A percentile compares a stretch with the other conserved stretches of the same genome.
phyloP scores from a whole-genome alignment of 306 rosid species.

The Cucurbita ficifolia region DNA sequence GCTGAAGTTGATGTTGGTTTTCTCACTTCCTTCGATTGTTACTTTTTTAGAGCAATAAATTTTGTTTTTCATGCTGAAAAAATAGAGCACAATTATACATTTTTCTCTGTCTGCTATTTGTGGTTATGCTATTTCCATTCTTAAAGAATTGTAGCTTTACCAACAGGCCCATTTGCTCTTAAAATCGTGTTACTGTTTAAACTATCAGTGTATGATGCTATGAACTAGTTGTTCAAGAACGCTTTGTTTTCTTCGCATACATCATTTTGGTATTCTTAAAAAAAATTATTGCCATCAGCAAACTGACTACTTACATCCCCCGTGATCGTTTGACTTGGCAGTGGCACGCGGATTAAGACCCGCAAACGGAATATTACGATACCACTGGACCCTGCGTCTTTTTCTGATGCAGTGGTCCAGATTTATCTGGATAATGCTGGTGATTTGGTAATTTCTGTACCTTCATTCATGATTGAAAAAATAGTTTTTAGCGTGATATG shows the following conservation, averaged over 20 bases:
- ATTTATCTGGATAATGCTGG: constrained; percentile 99
- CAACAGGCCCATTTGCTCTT: background rate
- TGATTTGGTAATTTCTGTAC: constrained; percentile 63
- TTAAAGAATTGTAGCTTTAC: background rate
- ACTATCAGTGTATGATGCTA: background rate
- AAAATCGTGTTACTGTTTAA: background rate
- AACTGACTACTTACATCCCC: background rate
- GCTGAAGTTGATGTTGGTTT: background rate
- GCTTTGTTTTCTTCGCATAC: background rate
- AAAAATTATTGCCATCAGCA: background rate
- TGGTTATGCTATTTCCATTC: background rate
- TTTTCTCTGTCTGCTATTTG: background rate
- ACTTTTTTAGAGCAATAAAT: background rate
- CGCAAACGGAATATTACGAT: constrained; percentile 99
- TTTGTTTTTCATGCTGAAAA: background rate
- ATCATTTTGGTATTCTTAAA: background rate
- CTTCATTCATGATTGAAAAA: background rate
- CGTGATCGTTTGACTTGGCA: constrained; percentile 10
- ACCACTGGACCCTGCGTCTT: constrained; percentile 99
- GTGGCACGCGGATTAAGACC: constrained; percentile 99
- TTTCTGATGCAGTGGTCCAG: constrained; percentile 99
- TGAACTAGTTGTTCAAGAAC: background rate
- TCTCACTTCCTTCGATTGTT: background rate
- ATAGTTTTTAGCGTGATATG: background rate
- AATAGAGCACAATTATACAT: background rate